These are phyloP conservation scores for Fragilariopsis cylindrus DNA, from an alignment of 108 stramenopile species.

Conservation along the genomic window DNA sequence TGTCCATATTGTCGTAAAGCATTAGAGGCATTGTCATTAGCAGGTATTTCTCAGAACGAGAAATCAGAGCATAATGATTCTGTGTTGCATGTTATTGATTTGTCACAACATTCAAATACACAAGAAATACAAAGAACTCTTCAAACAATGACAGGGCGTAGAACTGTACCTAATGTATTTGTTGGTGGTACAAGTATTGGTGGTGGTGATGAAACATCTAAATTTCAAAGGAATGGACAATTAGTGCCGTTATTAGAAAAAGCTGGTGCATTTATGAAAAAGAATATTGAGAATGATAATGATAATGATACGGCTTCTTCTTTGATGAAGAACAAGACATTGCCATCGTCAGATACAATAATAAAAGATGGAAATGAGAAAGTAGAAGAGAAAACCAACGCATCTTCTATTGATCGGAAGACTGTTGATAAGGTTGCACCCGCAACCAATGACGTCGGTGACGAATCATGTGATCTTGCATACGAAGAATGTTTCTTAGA, in stretches of 20 bases:
- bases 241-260: slow-evolving; percentile 24
- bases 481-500: slow-evolving; percentile 44
- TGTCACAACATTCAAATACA: slow-evolving; percentile 42
- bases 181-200: slow-evolving; percentile 78
- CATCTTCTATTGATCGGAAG: neutral
- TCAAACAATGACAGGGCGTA: slow-evolving; percentile 67
- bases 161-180: slow-evolving; percentile 94
- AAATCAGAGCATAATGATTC: slow-evolving; percentile 7
- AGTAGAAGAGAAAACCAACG: neutral
- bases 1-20: slow-evolving; percentile 73
- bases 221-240: slow-evolving; percentile 27
- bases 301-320: too few relatives aligned
- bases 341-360: too few relatives aligned
- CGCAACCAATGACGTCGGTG: slow-evolving; percentile 5
- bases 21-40: slow-evolving; percentile 50
- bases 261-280: slow-evolving; percentile 16
- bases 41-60: slow-evolving; percentile 14
- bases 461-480: slow-evolving; percentile 46
- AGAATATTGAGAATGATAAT: neutral
- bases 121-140: slow-evolving; percentile 60
- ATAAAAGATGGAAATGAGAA: neutral
- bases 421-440: neutral
- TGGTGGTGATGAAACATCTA: slow-evolving; percentile 77
- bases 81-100: slow-evolving; percentile 46
- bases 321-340: too few relatives aligned